A percentile compares a stretch with the other conserved stretches of the same genome.
phyloP scores from a whole-genome alignment of 2,329 filamentous ascomycete genomes.

The Pseudogymnoascus sp. region DNA sequence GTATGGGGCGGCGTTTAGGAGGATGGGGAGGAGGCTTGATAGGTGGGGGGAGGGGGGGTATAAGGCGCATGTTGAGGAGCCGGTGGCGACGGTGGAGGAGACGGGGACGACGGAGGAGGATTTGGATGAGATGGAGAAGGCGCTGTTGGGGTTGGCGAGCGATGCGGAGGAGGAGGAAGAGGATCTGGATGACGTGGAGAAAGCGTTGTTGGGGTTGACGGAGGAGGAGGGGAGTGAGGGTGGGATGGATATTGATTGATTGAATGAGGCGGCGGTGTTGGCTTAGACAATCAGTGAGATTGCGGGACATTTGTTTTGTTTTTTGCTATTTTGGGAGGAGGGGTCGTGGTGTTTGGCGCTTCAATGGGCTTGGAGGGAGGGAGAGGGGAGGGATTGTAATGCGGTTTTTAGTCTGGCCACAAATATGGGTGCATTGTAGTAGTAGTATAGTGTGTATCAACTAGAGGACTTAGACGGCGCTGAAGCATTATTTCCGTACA shows the following conservation, averaged over 20 bases:
- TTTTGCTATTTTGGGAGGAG: background rate
- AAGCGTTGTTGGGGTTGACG: slow-evolving; percentile 27
- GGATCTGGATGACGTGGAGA: slow-evolving; percentile 41
- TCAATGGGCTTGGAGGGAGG: background rate
- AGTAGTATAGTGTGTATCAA: slow-evolving; percentile 9
- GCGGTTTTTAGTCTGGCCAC: background rate
- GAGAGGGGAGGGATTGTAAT: slow-evolving; percentile 2
- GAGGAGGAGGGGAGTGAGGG: slow-evolving; percentile 28
- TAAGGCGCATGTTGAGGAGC: slow-evolving; percentile 23
- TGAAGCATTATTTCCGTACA: background rate
- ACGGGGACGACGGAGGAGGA: slow-evolving; percentile 34
- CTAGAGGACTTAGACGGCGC: background rate
- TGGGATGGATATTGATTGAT: slow-evolving; percentile 26
- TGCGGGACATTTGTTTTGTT: background rate
- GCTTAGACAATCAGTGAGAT: background rate
- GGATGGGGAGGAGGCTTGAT: slow-evolving; percentile 56
- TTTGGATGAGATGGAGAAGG: slow-evolving; percentile 49
- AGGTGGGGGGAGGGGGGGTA: slow-evolving; percentile 50
- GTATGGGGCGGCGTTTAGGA: slow-evolving; percentile 58
- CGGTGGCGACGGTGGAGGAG: slow-evolving; percentile 29
- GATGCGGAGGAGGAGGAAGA: slow-evolving; percentile 38
- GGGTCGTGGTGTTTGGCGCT: slow-evolving; percentile 3
- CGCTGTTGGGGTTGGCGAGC: slow-evolving; percentile 40
- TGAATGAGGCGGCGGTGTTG: background rate
- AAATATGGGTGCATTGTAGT: slow-evolving; percentile 3